These are phyloP conservation scores for Hirsutella minnesotensis DNA, from an alignment of 2,329 filamentous ascomycete genomes.

Conservation along the genomic window DNA sequence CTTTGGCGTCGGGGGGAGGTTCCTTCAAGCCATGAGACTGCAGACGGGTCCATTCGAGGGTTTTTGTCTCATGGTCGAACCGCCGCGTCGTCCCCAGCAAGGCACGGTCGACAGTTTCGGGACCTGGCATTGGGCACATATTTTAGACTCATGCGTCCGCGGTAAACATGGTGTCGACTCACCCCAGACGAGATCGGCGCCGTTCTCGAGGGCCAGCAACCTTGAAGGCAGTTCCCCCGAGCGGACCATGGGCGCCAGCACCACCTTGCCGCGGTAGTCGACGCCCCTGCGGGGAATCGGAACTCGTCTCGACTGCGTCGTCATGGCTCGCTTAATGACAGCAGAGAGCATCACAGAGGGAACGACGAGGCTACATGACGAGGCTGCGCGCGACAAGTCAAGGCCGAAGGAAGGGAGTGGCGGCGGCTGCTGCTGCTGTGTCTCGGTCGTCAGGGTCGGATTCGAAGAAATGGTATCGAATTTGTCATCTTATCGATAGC, in stretches of 20 bases:
- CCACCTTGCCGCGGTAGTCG: conserved; percentile 86
- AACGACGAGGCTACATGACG: conserved; percentile 8
- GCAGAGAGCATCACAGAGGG: conserved; percentile 18
- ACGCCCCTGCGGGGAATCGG: conserved; percentile 81
- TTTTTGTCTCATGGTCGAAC: conserved; percentile 63
- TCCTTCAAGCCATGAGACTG: conserved; percentile 59
- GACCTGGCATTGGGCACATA: conserved; percentile 43
- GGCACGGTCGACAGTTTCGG: conserved; percentile 85
- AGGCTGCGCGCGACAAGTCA: background rate
- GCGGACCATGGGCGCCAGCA: conserved; percentile 94
- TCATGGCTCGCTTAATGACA: conserved; percentile 41
- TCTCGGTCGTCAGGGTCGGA: too few relatives aligned
- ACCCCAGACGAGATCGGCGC: conserved; percentile 95
- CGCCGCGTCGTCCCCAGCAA: conserved; percentile 78
- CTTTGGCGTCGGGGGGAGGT: conserved; percentile 36
- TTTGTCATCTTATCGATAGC: too few relatives aligned
- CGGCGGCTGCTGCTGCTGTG: too few relatives aligned
- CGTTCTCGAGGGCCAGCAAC: conserved; percentile 82
- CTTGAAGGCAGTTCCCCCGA: conserved; percentile 92
- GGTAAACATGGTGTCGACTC: conserved; percentile 11
- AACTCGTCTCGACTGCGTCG: conserved; percentile 50
- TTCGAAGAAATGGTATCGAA: too few relatives aligned
- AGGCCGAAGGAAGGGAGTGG: too few relatives aligned
- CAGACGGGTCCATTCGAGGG: conserved; percentile 72
- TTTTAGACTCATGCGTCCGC: background rate